Evolutionary conservation across 352 stramenopile genomes (phyloP).

Genomic region (Phytophthora cajani): DNA sequence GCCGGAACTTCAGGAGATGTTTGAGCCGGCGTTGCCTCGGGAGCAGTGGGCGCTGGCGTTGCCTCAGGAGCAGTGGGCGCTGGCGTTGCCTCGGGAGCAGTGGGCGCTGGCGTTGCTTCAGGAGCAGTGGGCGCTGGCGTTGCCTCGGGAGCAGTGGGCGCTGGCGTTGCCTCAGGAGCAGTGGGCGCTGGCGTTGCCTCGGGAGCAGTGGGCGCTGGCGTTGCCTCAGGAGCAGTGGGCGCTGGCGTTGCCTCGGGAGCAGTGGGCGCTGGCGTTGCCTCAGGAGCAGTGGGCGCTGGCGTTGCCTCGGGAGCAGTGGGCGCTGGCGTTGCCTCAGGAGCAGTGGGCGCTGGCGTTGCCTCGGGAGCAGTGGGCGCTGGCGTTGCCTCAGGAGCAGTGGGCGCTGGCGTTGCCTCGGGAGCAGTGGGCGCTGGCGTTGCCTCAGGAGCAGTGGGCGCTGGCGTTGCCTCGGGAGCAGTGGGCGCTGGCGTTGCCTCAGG

Average conservation of each 20-base stretch:
- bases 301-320: background rate
- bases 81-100: background rate
- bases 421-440: conserved; percentile 1
- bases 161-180: background rate
- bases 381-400: background rate
- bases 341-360: background rate
- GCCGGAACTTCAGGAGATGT: conserved; percentile 5
- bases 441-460: background rate
- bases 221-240: background rate
- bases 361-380: conserved; percentile 3
- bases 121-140: background rate
- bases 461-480: background rate
- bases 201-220: conserved; percentile 3
- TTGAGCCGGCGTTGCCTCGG: background rate
- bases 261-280: conserved; percentile 1
- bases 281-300: background rate
- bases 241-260: background rate
- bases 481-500: background rate
- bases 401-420: background rate
- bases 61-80: background rate
- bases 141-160: background rate
- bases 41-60: conserved; percentile 4
- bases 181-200: background rate
- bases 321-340: background rate
- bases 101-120: background rate